Evolutionary conservation across 179 eudicot genomes (phyloP), one percentile per base, ranked within the genome.

Genomic region (Amaranthus tricolor): DNA sequence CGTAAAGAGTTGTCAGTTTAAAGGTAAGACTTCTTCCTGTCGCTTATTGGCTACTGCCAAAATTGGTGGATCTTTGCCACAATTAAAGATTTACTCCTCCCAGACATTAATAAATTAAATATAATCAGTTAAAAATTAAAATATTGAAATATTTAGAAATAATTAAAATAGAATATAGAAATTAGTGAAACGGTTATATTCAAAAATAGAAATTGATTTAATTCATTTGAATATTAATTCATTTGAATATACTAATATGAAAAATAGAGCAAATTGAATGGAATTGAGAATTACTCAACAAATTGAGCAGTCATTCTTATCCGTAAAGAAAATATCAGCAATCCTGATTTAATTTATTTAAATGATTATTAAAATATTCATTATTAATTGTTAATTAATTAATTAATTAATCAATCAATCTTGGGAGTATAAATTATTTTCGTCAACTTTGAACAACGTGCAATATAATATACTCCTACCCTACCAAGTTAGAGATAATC

Each of bases 21-120:
- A 73, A 50, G 77, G 67, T 72, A 4, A 66, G 76, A 77, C 70
- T 77, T 77, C 61, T 64, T 64, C 58, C 31, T 12, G 64, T 54
- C 54, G 51, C 76, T 47, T 72, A 57, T 50, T 49, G 58, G 72
- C 67, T 70, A 73, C 68, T 48, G 31, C 47, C 64, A 72, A 76
- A 31, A 51, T 58, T 69, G 11, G 14, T 54, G 16, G 62, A 69
- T 76, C 74, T 76, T 70, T 70, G 68, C 71, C 62, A 76, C 16
- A 8, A 14, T 7, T 16, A 74, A 11, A 10, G 11, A 53, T 19
- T 65, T 31, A 31, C 40, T 31, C 40, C 3, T 1, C 40, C 2
- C 40, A 31, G 40, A 43, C 7, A 53, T 6, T 57, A 71, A 5
- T n/a, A 44, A 43, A 58, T 7, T 58, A 16, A 57, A 31, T 31